Conservation (phyloP, 2,329 filamentous ascomycete species). For the Trichoderma sp. region DNA sequence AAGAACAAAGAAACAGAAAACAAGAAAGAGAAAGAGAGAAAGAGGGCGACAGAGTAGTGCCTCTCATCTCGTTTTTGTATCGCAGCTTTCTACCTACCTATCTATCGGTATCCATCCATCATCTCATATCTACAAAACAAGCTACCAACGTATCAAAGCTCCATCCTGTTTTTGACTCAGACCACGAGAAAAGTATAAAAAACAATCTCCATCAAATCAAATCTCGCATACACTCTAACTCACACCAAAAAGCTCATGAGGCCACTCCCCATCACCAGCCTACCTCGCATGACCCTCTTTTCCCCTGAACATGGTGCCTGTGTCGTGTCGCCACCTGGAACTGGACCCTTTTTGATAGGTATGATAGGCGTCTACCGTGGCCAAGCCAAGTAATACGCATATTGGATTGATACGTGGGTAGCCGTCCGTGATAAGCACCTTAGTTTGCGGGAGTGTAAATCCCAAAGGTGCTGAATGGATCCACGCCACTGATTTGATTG, state of each 20-base stretch:
- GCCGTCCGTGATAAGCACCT: not conserved
- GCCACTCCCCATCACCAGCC: constrained; percentile 8
- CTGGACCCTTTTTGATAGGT: not conserved
- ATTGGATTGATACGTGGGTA: not conserved
- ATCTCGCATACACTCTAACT: not conserved
- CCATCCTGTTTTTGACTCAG: not conserved
- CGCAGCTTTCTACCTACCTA: not conserved
- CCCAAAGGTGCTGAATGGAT: not conserved
- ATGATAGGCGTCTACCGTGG: not conserved
- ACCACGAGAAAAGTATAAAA: not conserved
- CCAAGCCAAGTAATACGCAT: not conserved
- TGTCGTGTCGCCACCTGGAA: not conserved
- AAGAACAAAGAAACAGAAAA: not conserved
- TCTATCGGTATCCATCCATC: not conserved
- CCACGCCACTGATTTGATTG: not conserved
- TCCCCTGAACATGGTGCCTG: constrained; percentile 6
- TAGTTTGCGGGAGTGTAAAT: not conserved
- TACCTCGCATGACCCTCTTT: constrained; percentile 3
- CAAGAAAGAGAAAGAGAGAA: not conserved
- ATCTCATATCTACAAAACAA: not conserved
- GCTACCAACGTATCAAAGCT: not conserved
- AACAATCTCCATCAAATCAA: not conserved
- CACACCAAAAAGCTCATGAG: not conserved
- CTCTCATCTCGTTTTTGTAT: not conserved
- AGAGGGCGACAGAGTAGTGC: not conserved